These are phyloP conservation scores for Anthracocystis setariae DNA, from an alignment of 1,284 basidiomycete species.

Conservation along the genomic window DNA sequence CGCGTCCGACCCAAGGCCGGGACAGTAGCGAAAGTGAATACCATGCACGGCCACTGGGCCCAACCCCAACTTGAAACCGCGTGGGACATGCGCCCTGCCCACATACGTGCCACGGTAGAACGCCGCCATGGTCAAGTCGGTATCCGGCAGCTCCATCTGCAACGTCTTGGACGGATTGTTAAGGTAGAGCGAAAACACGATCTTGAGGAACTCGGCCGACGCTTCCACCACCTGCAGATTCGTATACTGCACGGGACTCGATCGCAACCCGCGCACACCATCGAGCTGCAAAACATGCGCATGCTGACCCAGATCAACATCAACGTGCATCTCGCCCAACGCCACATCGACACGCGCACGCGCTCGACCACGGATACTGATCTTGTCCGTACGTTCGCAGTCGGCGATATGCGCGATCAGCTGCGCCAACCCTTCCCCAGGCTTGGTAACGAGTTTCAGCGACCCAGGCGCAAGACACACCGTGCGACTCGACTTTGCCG, in stretches of 20 bases:
- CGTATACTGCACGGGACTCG: conserved; percentile 53
- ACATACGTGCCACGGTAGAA: conserved; percentile 49
- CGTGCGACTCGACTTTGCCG: conserved; percentile 9
- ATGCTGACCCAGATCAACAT: conserved; percentile 43
- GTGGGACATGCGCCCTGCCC: conserved; percentile 44
- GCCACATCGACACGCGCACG: conserved; percentile 38
- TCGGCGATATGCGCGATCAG: conserved; percentile 53
- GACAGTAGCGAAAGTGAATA: conserved; percentile 55
- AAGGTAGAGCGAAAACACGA: conserved; percentile 50
- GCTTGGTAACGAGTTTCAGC: conserved; percentile 25
- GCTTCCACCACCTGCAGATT: conserved; percentile 51
- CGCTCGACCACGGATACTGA: conserved; percentile 50
- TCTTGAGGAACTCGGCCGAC: conserved; percentile 42
- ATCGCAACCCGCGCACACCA: conserved; percentile 35
- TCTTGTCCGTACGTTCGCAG: conserved; percentile 45
- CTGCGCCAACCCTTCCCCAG: conserved; percentile 26
- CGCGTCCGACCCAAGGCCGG: conserved; percentile 23
- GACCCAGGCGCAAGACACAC: conserved; percentile 29
- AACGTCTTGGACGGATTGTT: conserved; percentile 54
- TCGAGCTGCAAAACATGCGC: conserved; percentile 31
- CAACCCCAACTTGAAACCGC: conserved; percentile 31
- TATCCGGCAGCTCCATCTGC: conserved; percentile 39
- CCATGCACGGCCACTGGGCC: conserved; percentile 50
- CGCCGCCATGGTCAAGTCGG: conserved; percentile 51
- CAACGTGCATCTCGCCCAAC: conserved; percentile 43